phyloP scores from a whole-genome alignment of 2,329 filamentous ascomycete species.

The Shiraia sp. region DNA sequence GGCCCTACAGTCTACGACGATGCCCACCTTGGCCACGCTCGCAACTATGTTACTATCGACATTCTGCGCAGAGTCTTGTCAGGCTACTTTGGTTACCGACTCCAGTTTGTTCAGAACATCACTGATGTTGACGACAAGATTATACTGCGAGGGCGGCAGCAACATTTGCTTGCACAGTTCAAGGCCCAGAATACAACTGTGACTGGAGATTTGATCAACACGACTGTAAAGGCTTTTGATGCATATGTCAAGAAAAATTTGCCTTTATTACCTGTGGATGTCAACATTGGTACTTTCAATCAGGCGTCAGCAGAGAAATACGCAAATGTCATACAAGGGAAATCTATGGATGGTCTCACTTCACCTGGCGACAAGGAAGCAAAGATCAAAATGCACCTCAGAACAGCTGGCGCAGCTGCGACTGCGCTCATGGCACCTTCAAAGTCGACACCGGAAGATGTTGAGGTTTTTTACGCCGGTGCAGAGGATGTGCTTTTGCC shows the following conservation, averaged over 20 bases:
- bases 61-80: constrained; percentile 81
- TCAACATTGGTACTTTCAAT: constrained; percentile 53
- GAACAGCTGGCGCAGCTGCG: constrained; percentile 60
- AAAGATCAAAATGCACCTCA: constrained; percentile 88
- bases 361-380: constrained; percentile 75
- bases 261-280: constrained; percentile 51
- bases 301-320: constrained; percentile 56
- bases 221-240: constrained; percentile 56
- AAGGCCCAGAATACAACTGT: constrained; percentile 55
- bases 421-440: constrained; percentile 49
- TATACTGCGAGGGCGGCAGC: constrained; percentile 70
- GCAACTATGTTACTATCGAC: constrained; percentile 90
- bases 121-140: constrained; percentile 66
- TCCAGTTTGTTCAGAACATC: constrained; percentile 92
- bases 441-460: constrained; percentile 33
- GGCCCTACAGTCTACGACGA: constrained; percentile 86
- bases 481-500: constrained; percentile 74
- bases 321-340: constrained; percentile 58
- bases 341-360: constrained; percentile 57
- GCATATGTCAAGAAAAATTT: constrained; percentile 71
- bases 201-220: constrained; percentile 53
- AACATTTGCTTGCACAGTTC: constrained; percentile 75
- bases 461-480: constrained; percentile 58
- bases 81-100: constrained; percentile 80
- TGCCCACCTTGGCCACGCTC: constrained; percentile 78